A percentile compares a stretch with the other conserved stretches of the same genome.
Evolutionary conservation across 2,329 filamentous ascomycete species (phyloP).

Genomic region (Sporothrix euskadiensis): DNA sequence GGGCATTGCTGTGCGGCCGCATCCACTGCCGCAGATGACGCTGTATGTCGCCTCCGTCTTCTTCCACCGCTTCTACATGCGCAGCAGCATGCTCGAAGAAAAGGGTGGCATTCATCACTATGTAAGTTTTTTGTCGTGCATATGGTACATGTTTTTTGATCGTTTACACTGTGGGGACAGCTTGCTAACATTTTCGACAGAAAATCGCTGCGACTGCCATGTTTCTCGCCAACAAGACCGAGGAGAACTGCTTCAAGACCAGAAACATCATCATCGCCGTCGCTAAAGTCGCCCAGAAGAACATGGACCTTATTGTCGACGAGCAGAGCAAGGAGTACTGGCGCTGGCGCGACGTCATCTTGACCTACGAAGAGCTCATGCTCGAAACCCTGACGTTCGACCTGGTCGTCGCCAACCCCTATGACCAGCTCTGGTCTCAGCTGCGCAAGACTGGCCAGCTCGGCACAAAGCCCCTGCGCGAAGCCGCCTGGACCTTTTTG

Average conservation of each 20-base stretch:
- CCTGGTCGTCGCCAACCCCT: conserved; percentile 84
- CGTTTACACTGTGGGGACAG: too few relatives aligned
- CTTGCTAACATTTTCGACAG: conserved; percentile 41
- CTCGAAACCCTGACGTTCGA: conserved; percentile 93
- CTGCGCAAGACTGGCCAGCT: conserved; percentile 45
- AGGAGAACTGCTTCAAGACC: conserved; percentile 95
- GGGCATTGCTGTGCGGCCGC: conserved; percentile 76
- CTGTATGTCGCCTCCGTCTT: conserved; percentile 90
- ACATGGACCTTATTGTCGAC: conserved; percentile 83
- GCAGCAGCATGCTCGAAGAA: conserved; percentile 74
- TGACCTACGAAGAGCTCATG: conserved; percentile 89
- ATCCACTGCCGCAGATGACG: conserved; percentile 76
- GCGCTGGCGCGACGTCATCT: conserved; percentile 93
- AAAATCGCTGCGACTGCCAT: conserved; percentile 86
- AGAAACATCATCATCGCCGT: conserved; percentile 92
- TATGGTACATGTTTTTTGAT: too few relatives aligned
- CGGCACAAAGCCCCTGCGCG: conserved; percentile 33
- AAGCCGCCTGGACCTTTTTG: conserved; percentile 74
- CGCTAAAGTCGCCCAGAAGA: conserved; percentile 92
- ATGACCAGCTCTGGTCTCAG: conserved; percentile 79
- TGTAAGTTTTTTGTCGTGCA: conserved; percentile 51
- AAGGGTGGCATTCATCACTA: conserved; percentile 85
- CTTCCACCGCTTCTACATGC: conserved; percentile 96
- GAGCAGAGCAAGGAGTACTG: conserved; percentile 98
- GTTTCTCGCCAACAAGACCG: conserved; percentile 94